Evolutionary conservation across 352 stramenopile species (phyloP), one percentile per base, ranked within the genome.

Genomic region (Phytopythium cucurbitacearum): DNA sequence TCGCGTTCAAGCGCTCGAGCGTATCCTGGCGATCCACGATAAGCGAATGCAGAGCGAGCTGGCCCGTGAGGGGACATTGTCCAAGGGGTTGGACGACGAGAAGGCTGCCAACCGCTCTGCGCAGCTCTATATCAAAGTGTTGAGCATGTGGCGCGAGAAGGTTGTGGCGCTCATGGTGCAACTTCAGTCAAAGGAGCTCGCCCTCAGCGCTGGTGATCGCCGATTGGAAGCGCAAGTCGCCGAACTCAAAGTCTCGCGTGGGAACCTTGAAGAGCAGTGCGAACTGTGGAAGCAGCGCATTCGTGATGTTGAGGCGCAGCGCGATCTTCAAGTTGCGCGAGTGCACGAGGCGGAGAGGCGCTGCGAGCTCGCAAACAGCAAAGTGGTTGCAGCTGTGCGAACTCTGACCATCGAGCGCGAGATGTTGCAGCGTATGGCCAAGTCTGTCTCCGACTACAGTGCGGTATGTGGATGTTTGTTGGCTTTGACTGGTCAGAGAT

Each of bases 11-110:
- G 79, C 79, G 3, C 66, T 89, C 6, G 79, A 89, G 40, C 57
- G 46, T 5, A 86, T 89, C 32, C 51, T 89, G 5, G 60, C 63
- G 13, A 58, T 89, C n/a, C 79, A 89, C 28, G 79, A 89, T 50
- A 70, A 63, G 40, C 69, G 70, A 6, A 66, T 87, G 33, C 58
- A 67, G 15, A 56, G 69, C 7, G 57, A 61, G 0, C 52, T 89
- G 9, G 43, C 61, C 12, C 40, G 64, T 79, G 32, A 69, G 57
- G 28, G 45, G 57, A 16, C 50, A 42, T 39, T 15, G 40, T 44
- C 40, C 11, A 44, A 2, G 3, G 5, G 40, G 21, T 44, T 44
- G 5, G 11, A 28, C 9, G 42, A n/a, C 12, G 8, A 16, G 21
- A 48, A 34, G 41, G 4, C 38, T 2, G 53, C 63, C 1, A 59